Conservation (phyloP, 2,329 filamentous ascomycete species). For the Apiospora koreana region DNA sequence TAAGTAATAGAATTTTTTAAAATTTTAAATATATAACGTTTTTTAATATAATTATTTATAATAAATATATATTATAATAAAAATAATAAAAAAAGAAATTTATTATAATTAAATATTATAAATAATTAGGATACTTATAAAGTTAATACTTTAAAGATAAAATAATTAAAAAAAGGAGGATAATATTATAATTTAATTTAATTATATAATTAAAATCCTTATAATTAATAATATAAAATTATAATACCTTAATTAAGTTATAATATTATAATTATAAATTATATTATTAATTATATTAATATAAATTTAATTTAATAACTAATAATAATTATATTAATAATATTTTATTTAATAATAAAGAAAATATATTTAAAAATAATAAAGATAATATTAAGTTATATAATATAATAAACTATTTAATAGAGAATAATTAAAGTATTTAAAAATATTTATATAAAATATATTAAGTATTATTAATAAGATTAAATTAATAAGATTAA, state of each 20-base stretch:
- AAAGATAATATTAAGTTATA: too few species aligned
- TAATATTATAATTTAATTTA: neutral
- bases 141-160: neutral
- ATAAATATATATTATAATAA: conserved; percentile 7
- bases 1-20: neutral
- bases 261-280: too few species aligned
- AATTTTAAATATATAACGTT: conserved; percentile 9
- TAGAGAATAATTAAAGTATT: too few species aligned
- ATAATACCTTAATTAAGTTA: neutral
- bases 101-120: neutral
- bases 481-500: neutral
- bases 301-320: too few species aligned
- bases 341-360: too few species aligned
- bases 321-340: too few species aligned
- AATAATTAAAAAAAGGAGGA: neutral
- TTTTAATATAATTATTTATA: conserved; percentile 4
- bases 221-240: neutral
- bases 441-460: too few species aligned
- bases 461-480: neutral
- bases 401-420: too few species aligned
- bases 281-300: too few species aligned
- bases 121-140: neutral
- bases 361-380: too few species aligned
- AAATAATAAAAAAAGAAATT: neutral
- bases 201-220: conserved; percentile 1